Conservation (phyloP, 2,329 filamentous ascomycete genomes). For the Myriangium duriaei region DNA sequence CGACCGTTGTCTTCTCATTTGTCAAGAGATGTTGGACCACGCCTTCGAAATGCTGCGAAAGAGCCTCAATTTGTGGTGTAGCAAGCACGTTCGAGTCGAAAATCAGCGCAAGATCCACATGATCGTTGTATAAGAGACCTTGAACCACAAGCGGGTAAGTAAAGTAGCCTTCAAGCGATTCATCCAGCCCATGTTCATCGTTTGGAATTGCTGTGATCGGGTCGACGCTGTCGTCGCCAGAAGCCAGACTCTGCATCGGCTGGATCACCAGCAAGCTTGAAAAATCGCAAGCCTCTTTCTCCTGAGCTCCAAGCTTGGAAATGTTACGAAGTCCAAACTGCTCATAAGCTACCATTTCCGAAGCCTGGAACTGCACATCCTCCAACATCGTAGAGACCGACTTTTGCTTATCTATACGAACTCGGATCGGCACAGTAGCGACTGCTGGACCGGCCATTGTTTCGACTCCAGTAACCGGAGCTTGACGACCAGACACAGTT, state of each 20-base stretch:
- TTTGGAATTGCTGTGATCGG: neutral
- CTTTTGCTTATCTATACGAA: neutral
- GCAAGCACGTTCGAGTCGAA: neutral
- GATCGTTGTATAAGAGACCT: neutral
- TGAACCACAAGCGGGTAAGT: conserved; percentile 2
- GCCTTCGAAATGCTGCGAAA: neutral
- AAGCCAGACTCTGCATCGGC: neutral
- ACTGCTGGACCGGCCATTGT: conserved; percentile 1
- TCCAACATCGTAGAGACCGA: neutral
- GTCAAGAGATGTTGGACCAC: neutral
- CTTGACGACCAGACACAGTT: conserved; percentile 1
- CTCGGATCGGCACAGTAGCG: conserved; percentile 1
- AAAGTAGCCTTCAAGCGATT: neutral
- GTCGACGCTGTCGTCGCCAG: neutral
- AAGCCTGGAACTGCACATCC: neutral
- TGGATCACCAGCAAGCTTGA: conserved; percentile 3
- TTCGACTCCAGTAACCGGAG: neutral
- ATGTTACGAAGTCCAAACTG: conserved; percentile 4
- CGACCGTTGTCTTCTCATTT: neutral
- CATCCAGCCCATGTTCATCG: neutral
- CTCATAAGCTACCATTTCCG: neutral
- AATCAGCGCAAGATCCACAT: neutral
- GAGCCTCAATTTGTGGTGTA: neutral
- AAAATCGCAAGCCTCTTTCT: conserved; percentile 5
- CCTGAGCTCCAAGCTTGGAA: neutral